Conservation (phyloP, 257 asterid species). For the Leonotis leonurus region DNA sequence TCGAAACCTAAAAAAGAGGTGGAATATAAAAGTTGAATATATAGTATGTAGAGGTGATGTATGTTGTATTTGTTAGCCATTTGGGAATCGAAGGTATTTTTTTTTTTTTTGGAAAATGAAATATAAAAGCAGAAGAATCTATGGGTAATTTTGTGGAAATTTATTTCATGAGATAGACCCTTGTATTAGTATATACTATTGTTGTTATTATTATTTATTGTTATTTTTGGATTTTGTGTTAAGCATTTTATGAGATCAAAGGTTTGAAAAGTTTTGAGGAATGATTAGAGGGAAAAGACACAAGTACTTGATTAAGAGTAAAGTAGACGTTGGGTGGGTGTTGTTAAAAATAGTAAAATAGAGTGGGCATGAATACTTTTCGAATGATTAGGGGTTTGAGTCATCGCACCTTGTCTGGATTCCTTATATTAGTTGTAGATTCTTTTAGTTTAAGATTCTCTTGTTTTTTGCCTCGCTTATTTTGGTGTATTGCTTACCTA, state of each 20-base stretch:
- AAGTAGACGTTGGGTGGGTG: no score
- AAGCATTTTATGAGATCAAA: conserved; percentile 2
- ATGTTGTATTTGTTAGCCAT: not conserved
- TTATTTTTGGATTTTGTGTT: not conserved
- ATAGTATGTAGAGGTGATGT: not conserved
- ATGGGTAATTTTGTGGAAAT: not conserved
- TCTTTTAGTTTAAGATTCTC: conserved; percentile 44
- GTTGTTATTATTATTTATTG: not conserved
- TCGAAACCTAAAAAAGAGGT: not conserved
- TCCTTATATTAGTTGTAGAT: conserved; percentile 34
- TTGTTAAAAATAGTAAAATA: no score
- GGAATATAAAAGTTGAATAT: not conserved
- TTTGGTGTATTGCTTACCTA: not conserved
- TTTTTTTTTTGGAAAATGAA: not conserved
- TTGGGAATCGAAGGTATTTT: not conserved
- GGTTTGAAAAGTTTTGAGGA: conserved; percentile 13
- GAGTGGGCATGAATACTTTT: conserved; percentile 17
- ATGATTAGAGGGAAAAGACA: not conserved
- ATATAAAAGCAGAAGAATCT: not conserved
- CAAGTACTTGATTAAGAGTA: not conserved
- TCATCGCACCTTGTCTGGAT: conserved; percentile 10
- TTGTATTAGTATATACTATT: not conserved
- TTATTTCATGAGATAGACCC: not conserved
- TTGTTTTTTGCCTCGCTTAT: conserved; percentile 10
- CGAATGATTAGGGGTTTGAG: conserved; percentile 27